Evolutionary conservation across 176 grass and related monocot species (phyloP).

Genomic region (Oryza rufipogon): DNA sequence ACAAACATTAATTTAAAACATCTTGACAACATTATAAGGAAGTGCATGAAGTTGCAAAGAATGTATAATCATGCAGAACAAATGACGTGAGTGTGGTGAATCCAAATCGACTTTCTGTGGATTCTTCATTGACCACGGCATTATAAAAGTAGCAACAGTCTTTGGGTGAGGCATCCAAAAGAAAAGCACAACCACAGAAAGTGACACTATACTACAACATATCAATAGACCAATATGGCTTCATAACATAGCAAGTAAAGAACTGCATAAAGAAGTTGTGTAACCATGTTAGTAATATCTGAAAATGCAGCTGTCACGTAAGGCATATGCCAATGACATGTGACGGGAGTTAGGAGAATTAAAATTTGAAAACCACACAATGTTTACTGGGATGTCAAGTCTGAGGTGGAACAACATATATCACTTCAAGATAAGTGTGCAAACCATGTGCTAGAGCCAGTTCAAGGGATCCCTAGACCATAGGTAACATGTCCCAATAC

Average conservation of each 20-base stretch:
- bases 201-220: not conserved
- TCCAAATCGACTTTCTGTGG: not conserved
- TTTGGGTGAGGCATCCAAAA: not conserved
- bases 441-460: not conserved
- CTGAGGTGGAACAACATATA: not conserved
- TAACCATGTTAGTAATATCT: not conserved
- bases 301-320: not conserved
- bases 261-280: not conserved
- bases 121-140: not conserved
- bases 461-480: not conserved
- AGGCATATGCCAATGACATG: not conserved
- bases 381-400: slow-evolving; percentile 16
- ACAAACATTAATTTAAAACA: not conserved
- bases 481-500: slow-evolving; percentile 10
- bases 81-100: not conserved
- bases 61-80: not conserved
- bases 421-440: not conserved
- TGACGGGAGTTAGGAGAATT: not conserved
- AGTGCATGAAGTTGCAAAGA: not conserved
- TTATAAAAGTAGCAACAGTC: not conserved
- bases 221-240: not conserved
- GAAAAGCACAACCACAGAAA: not conserved
- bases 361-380: slow-evolving; percentile 18
- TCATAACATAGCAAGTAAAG: not conserved
- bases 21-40: not conserved